These are phyloP conservation scores for Cryptococcus sp. DNA, from an alignment of 1,284 basidiomycete species.

Conservation along the genomic window DNA sequence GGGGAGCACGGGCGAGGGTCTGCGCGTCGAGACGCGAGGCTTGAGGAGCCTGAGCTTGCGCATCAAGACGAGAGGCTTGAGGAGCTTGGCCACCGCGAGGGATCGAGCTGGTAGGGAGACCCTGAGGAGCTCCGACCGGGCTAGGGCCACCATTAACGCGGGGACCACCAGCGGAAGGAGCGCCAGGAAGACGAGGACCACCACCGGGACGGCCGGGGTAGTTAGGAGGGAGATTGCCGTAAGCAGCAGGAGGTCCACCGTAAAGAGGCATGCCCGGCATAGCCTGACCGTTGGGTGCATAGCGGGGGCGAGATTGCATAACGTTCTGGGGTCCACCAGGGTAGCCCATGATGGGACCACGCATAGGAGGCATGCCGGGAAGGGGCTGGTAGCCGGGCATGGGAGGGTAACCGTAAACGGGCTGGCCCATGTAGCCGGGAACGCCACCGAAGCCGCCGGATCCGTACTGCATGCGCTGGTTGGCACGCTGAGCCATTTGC, in stretches of 20 bases:
- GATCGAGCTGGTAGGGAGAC: slow-evolving; percentile 54
- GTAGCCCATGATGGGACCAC: slow-evolving; percentile 69
- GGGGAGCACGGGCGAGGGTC: slow-evolving; percentile 70
- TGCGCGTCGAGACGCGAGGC: slow-evolving; percentile 54
- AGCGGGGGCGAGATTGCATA: slow-evolving; percentile 76
- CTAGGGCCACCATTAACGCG: slow-evolving; percentile 52
- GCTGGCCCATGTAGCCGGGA: slow-evolving; percentile 72
- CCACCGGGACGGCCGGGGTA: slow-evolving; percentile 45
- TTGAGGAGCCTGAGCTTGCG: slow-evolving; percentile 37
- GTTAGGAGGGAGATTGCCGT: slow-evolving; percentile 47
- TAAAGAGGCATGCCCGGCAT: slow-evolving; percentile 53
- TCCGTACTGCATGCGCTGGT: slow-evolving; percentile 86
- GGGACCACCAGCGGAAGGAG: slow-evolving; percentile 57
- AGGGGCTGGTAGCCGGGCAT: slow-evolving; percentile 63
- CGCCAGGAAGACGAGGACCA: slow-evolving; percentile 46
- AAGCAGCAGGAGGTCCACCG: slow-evolving; percentile 66
- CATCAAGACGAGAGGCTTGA: slow-evolving; percentile 51
- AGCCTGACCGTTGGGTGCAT: slow-evolving; percentile 69
- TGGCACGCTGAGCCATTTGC: slow-evolving; percentile 92
- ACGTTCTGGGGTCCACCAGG: slow-evolving; percentile 64
- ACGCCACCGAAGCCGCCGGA: slow-evolving; percentile 74
- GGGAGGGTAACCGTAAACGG: slow-evolving; percentile 84
- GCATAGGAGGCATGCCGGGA: slow-evolving; percentile 59
- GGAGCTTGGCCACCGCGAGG: slow-evolving; percentile 46
- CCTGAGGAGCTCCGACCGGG: slow-evolving; percentile 53